Base-by-base conservation (phyloP, 2,329 filamentous ascomycete species). In the Colletotrichum higginsianum region DNA sequence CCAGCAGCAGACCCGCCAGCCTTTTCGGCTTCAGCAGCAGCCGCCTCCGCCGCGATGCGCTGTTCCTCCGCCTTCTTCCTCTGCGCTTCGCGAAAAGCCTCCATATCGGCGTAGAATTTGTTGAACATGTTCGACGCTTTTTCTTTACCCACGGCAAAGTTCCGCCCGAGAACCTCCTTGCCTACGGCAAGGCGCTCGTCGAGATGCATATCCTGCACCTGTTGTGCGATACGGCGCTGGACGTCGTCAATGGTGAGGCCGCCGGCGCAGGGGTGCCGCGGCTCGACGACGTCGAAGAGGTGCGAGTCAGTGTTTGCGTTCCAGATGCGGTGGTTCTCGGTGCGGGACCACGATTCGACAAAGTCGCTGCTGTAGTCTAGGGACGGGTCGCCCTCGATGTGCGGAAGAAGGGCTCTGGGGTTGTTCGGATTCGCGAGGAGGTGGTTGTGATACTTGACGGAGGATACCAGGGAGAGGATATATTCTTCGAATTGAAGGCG, bases 401-500 rank as follows among this genome's bases (percentile, higher is more conserved):
- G 87, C 21, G 89, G 86, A 49, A 93, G 86, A 66, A 91, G 85
- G 55, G 86, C 86, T 74, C 88, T 90, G 7, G 91, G 85, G 75
- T 93, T 87, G 66, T 86, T 82, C 7, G 83, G 81, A 73, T 90
- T 84, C 68, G 83, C 82, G 21, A 82, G 80, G 35, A 91, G 84
- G 78, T 92, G 92, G 77, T 90, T 91, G 81, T 95, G 95, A 80
- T 97, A 98, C 80, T 98, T 98, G 75, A 95, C 93, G 0, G 94
- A 91, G 0, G 95, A 94, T 53, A 98, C 90, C 73, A 99, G 88
- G 0, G 95, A 94, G 30, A 98, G 88, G 7, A 99, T 88, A 79
- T 99, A 99, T 78, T 98, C 95, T 82, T 99, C 96, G 74, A 99
- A 99, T 78, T 98, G 96, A 50, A 98, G 90, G 40, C 96, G 91